Base-by-base conservation (phyloP, 306 rosid species). In the Calophaca sinica region DNA sequence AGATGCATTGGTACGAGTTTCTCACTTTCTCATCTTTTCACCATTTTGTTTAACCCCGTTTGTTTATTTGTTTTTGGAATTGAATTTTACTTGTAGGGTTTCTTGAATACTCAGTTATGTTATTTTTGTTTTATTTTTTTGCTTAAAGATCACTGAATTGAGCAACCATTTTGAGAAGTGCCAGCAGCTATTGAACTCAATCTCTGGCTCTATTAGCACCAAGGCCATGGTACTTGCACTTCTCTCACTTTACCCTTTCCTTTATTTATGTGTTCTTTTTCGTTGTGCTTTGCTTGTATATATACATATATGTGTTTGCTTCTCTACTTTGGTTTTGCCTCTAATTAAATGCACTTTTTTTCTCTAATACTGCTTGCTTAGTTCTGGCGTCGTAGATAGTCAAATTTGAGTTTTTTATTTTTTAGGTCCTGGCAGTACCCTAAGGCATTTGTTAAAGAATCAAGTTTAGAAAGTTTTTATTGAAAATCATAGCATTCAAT, bases 91-190 rank as follows among this genome's bases (percentile, higher is more conserved):
- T 76, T 78, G 11, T 29, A 14, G 41, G 31, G n/a, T 67, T 55
- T 2, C 48, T 10, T n/a, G 5, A 58, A 69, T n/a, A 2, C 62
- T 53, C 53, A 67, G 11, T 53, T 68, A 1, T n/a, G 33, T 36
- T 12, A 4, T 53, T 42, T 32, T 36, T 67, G 7, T 70, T 48
- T 85, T 28, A 14, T 38, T 77, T 31, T 28, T 13, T 55, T 77
- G 58, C 53, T 80, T 76, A 12, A 73, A 91, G 98, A 85, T 91
- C 42, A 84, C 78, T 72, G 98, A 93, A 41, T 78, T 91, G 85
- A 90, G 86, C 82, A 89, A 10, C 82, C 96, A 92, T 66, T 94
- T 90, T 75, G 99, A 94, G 64, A 90, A 90, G 88, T 94, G 96
- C 77, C 99, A 85, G 83, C 92, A 88, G 55, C 87, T 94, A 77